Base-by-base conservation (phyloP, 2,329 filamentous ascomycete species). In the Neoscytalidium dimidiatum region DNA sequence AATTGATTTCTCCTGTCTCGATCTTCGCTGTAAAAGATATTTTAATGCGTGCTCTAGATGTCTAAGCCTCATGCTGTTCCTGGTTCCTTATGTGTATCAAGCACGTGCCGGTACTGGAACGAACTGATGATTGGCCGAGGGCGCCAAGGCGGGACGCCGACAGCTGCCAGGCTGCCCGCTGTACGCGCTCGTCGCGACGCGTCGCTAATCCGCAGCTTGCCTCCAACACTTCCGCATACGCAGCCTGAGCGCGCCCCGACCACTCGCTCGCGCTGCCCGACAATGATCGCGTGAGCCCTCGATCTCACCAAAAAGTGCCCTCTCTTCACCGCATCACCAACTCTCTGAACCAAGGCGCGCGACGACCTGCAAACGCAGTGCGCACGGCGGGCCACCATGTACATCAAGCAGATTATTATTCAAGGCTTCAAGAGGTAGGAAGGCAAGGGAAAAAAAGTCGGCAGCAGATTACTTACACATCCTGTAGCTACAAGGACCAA, bases 341-440 rank as follows among this genome's bases (percentile, higher is more conserved):
- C n/a, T 8, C 33, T 35, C 38, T 26, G 23, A 23, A n/a, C 33
- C 28, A 21, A 56, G 26, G 49, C 61, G 49, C 49, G 48, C 33
- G 51, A 56, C 51, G 53, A 11, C 49, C 29, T 28, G 26, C 19
- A 35, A 21, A 21, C 62, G 33, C 23, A 46, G 44, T 33, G 52
- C 51, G 43, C 51, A 38, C 29, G 28, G 31, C 43, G 23, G 51
- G 41, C 35, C 78, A 84, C 77, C 72, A 97, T 97, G 94, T 95
- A 96, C 84, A 97, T 99, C 86, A 99, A 99, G 81, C 95, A 99
- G 83, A 97, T 98, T 79, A 98, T 97, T 79, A 98, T 99, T 77
- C 95, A 99, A 80, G 95, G 95, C 88, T 99, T 99, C 83, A 99
- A 99, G 83, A 97, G 93, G 93, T 96, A 79, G n/a, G n/a, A n/a